Base-by-base conservation (phyloP, 2,329 filamentous ascomycete species). In the Simplicillium sp. region DNA sequence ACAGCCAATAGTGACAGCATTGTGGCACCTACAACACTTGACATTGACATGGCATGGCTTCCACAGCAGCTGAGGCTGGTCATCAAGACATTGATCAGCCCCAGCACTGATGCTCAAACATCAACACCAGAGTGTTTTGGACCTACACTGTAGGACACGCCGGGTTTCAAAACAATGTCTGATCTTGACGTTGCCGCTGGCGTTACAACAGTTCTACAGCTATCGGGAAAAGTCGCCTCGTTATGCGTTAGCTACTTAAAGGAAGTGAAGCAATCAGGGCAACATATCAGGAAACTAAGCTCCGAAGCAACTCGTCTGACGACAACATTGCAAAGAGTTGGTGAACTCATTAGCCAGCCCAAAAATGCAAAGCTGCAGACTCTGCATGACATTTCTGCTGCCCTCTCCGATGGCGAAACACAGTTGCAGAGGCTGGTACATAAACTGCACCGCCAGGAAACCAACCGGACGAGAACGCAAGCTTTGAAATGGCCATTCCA, bases 401-500 rank as follows among this genome's bases (percentile, higher is more conserved):
- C 28, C 14, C n/a, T 29, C 12, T 31, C 20, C 16, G 20, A 38
- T 15, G 14, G 29, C 9, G 25, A 31, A 16, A 15, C 14, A n/a
- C 20, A 31, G 3, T 16, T 31, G 14, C 14, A 38, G 14, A 15
- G 29, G 28, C 36, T 34, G 9, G 16, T 29, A 12, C 36, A 25
- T 29, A 38, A 42, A 9, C 20, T 36, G 8, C 29, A 16, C 7
- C 40, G 40, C 5, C 36, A 32, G 15, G 34, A 16, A 11, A 28
- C 38, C 6, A 34, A 15, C 32, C 40, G 40, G 4, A 14, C 32
- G 9, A 29, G 37, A 5, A 16, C 31, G 6, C 40, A 36, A 16
- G 18, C 40, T 20, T 33, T 42, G 25, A 42, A 38, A 25, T 42
- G 40, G 40, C 40, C 40, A 14, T 38, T 42, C 15, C 14, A 34